Percentiles rank a stretch among this genome's conserved stretches.
Evolutionary conservation across 768 basidiomycete genomes (phyloP).

Genomic region (Lactifluus volemus): DNA sequence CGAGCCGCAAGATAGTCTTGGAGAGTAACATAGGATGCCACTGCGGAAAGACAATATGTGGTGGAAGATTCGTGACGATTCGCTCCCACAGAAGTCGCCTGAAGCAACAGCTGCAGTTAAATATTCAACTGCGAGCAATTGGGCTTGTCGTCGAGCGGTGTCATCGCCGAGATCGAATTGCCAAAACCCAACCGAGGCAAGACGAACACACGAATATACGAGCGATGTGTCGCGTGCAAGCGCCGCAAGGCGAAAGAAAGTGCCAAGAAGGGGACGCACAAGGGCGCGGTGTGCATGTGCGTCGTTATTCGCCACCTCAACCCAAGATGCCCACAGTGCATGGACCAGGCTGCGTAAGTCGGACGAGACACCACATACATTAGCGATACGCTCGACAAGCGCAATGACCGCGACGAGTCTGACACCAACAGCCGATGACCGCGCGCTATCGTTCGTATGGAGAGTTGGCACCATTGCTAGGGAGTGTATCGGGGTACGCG

Average conservation of each 20-base stretch:
- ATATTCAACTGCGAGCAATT: slow-evolving; percentile 31
- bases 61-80: slow-evolving; percentile 15
- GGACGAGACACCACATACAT: background rate
- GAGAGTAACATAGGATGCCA: slow-evolving; percentile 16
- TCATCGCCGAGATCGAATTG: slow-evolving; percentile 15
- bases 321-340: slow-evolving; percentile 38
- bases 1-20: slow-evolving; percentile 11
- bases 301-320: slow-evolving; percentile 15
- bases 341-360: slow-evolving; percentile 6
- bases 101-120: slow-evolving; percentile 16
- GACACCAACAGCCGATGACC: slow-evolving; percentile 9
- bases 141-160: slow-evolving; percentile 23
- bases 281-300: slow-evolving; percentile 6
- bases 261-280: slow-evolving; percentile 31
- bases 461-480: background rate
- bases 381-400: slow-evolving; percentile 10
- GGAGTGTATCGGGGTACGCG: background rate
- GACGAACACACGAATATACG: slow-evolving; percentile 13
- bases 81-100: slow-evolving; percentile 15
- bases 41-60: slow-evolving; percentile 12
- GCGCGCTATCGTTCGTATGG: background rate
- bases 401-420: slow-evolving; percentile 13
- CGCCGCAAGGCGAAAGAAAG: slow-evolving; percentile 40
- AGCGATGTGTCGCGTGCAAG: slow-evolving; percentile 24
- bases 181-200: slow-evolving; percentile 20